Conservation (phyloP, 2,329 filamentous ascomycete species). For the Ophiocordyceps unilateralis region DNA sequence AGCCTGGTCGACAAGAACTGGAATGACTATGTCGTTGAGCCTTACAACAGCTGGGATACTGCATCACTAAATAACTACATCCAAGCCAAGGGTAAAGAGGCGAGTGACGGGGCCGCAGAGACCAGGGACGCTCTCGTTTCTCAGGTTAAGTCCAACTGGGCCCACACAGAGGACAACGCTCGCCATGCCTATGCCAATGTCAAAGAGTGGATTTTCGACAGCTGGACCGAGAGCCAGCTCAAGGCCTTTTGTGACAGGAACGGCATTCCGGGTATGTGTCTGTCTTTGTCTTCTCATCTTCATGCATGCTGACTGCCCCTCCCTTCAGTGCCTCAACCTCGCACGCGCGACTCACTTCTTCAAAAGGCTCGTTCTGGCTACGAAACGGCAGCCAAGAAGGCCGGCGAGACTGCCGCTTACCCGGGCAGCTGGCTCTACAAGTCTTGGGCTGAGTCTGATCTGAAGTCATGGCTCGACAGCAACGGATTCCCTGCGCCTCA, state of each 20-base stretch:
- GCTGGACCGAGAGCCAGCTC: constrained; percentile 83
- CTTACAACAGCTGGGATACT: constrained; percentile 63
- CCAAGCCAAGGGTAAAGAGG: constrained; percentile 51
- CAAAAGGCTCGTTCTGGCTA: constrained; percentile 67
- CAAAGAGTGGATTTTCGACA: constrained; percentile 89
- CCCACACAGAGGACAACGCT: constrained; percentile 61
- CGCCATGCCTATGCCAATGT: constrained; percentile 54
- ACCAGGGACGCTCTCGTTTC: constrained; percentile 51
- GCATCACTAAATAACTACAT: constrained; percentile 52
- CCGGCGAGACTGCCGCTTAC: constrained; percentile 64
- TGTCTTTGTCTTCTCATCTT: too few species aligned
- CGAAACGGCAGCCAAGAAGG: constrained; percentile 55
- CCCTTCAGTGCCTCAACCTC: constrained; percentile 58
- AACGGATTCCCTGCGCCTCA: constrained; percentile 77
- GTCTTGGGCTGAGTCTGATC: constrained; percentile 79
- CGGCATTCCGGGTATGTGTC: constrained; percentile 47
- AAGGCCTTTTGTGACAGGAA: constrained; percentile 87
- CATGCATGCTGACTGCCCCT: background rate
- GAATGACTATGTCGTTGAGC: constrained; percentile 57
- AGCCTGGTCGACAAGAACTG: constrained; percentile 80
- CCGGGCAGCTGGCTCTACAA: constrained; percentile 91
- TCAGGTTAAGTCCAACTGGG: constrained; percentile 59
- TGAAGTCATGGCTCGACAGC: constrained; percentile 86
- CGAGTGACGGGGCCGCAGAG: constrained; percentile 46
- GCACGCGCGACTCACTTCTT: constrained; percentile 67